These are phyloP conservation scores for Wickerhamomyces xylosicus DNA, from an alignment of 805 yeast species.

Conservation along the genomic window DNA sequence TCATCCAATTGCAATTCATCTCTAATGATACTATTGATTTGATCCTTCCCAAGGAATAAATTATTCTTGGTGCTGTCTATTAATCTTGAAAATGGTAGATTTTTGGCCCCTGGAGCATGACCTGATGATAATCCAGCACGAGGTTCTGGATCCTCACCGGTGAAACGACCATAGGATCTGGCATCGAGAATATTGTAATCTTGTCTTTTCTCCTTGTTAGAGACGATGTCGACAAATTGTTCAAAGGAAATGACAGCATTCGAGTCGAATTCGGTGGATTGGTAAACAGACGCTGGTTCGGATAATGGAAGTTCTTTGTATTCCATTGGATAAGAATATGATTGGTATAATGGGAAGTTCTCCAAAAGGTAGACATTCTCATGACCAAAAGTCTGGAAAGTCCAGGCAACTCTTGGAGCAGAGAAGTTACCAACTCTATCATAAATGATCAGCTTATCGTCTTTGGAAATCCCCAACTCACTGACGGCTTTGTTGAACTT, in stretches of 20 bases:
- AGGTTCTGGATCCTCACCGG: conserved; percentile 81
- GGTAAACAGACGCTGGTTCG: conserved; percentile 21
- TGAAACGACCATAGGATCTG: conserved; percentile 61
- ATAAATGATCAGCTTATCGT: conserved; percentile 66
- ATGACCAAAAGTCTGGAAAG: conserved; percentile 73
- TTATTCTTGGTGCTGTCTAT: conserved; percentile 33
- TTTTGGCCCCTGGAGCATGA: conserved; percentile 73
- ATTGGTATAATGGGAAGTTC: conserved; percentile 47
- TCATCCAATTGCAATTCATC: conserved; percentile 23
- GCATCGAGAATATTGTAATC: conserved; percentile 69
- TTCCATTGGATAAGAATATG: conserved; percentile 36
- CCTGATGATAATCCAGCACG: conserved; percentile 84
- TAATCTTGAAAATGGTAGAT: conserved; percentile 64
- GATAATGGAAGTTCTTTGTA: conserved; percentile 7
- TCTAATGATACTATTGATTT: conserved; percentile 37
- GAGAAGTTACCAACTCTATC: conserved; percentile 81
- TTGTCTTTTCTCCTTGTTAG: conserved; percentile 30
- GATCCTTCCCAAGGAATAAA: conserved; percentile 36
- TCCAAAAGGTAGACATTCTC: conserved; percentile 57
- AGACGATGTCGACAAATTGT: conserved; percentile 49
- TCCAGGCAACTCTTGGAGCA: conserved; percentile 91
- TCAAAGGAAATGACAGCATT: conserved; percentile 58
- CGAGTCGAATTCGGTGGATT: conserved; percentile 25
- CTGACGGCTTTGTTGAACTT: conserved; percentile 45
- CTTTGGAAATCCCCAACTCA: conserved; percentile 41